Percentiles rank a stretch among this genome's conserved stretches.
Evolutionary conservation across 306 rosid genomes (phyloP).

Genomic region (Delonix regia): DNA sequence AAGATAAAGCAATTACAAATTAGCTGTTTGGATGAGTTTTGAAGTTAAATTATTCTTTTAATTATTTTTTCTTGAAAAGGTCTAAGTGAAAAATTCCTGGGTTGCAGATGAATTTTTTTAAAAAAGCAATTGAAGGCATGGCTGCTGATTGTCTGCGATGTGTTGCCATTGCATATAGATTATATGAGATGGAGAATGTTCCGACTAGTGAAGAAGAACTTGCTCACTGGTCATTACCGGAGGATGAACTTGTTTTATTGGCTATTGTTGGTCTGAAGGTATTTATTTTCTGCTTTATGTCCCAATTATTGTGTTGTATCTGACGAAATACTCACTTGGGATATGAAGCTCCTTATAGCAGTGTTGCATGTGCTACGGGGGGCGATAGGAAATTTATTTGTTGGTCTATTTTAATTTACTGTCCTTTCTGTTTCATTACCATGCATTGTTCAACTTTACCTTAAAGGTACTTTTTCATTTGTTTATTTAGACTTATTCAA

Average conservation of each 20-base stretch:
- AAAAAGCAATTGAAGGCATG: slow-evolving; percentile 74
- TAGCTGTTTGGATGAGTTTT: slow-evolving; percentile 11
- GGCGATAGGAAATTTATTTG: background rate
- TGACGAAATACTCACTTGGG: background rate
- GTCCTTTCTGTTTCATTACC: background rate
- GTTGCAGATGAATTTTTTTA: slow-evolving; percentile 59
- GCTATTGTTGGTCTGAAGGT: slow-evolving; percentile 95
- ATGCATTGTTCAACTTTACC: background rate
- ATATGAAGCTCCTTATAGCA: slow-evolving; percentile 1
- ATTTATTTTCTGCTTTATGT: background rate
- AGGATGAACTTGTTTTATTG: slow-evolving; percentile 72
- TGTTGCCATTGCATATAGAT: slow-evolving; percentile 80
- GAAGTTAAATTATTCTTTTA: background rate
- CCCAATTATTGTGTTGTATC: background rate
- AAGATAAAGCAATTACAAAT: background rate
- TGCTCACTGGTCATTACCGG: slow-evolving; percentile 79
- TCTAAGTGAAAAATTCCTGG: slow-evolving; percentile 22
- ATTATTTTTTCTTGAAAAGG: background rate
- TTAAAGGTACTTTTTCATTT: background rate
- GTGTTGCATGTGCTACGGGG: background rate
- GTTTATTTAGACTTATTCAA: background rate
- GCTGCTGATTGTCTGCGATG: slow-evolving; percentile 78
- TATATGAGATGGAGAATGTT: slow-evolving; percentile 53
- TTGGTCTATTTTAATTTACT: background rate
- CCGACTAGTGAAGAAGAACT: slow-evolving; percentile 71